A percentile compares a stretch with the other conserved stretches of the same genome.
phyloP scores from a whole-genome alignment of 345 rosid genomes.

The Acer negundo region DNA sequence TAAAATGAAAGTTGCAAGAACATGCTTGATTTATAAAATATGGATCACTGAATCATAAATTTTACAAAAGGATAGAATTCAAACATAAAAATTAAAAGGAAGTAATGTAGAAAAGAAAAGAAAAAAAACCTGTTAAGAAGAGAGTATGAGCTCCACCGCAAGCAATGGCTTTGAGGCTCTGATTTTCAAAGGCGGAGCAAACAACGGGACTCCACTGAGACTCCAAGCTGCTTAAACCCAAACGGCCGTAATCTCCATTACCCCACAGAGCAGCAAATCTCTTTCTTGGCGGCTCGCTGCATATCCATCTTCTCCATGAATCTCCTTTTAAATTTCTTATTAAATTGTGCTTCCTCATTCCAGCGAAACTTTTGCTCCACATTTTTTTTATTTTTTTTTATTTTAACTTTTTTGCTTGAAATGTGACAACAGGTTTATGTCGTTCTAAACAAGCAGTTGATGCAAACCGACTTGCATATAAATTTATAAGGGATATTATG shows the following conservation, averaged over 20 bases:
- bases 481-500: too few relatives aligned
- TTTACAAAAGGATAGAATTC: not conserved
- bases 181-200: constrained; percentile 47
- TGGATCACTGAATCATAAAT: not conserved
- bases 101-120: not conserved
- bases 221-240: constrained; percentile 69
- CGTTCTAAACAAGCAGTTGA: too few relatives aligned
- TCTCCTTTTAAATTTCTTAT: not conserved
- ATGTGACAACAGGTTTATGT: too few relatives aligned
- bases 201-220: constrained; percentile 69
- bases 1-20: not conserved
- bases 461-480: too few relatives aligned
- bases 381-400: too few relatives aligned
- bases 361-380: not conserved
- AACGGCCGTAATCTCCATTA: constrained; percentile 82
- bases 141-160: constrained; percentile 98
- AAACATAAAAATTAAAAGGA: constrained; percentile 8
- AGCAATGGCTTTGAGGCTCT: constrained; percentile 57
- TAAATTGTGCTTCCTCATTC: not conserved
- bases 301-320: constrained; percentile 17
- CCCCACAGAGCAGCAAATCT: constrained; percentile 85
- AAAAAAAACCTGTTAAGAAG: constrained; percentile 70
- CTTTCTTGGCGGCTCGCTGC: constrained; percentile 20
- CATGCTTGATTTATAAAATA: not conserved
- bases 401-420: too few relatives aligned